Evolutionary conservation across 768 basidiomycete species (phyloP), one percentile per base, ranked within the genome.

Genomic region (Pleurotus salmoneostramineus): DNA sequence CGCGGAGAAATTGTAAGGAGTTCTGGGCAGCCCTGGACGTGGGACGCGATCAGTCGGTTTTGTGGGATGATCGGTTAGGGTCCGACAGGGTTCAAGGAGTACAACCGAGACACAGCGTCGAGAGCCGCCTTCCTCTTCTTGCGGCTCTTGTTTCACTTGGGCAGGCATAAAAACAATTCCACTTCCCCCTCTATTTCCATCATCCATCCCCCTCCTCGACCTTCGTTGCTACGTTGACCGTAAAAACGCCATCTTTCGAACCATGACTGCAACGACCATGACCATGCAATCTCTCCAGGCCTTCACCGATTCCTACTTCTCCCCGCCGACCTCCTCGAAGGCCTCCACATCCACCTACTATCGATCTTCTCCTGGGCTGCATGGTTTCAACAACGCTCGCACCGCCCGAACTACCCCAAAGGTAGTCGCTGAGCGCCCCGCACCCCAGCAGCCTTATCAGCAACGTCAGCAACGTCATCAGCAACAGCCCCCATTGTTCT

Each of bases 251-350:
- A 4, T 1, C 27, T 42, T 42, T 6, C 14, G n/a, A 14, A 42
- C 52, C 15, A 54, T 54, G 52, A 31, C 50, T n/a, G 37, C 37
- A 33, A 34, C 31, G 33, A 17, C 37, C 35, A 33, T 34, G 33
- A 34, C 50, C 5, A 10, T n/a, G 14, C 51, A 54, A 54, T 54
- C 51, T 14, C 51, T 54, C n/a, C 51, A 54, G 37, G 37, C 51
- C 4, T 54, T 54, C 37, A 54, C 51, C 12, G 51, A 43, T 27
- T 43, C 51, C 7, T 54, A 54, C 37, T 54, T 54, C 21, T 54
- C 51, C 12, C 51, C 52, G 33, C 48, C 48, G 2, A 12, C 48
- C 17, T 49, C 48, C 27, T 49, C 48, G 17, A 45, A 45, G 15
- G 15, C 44, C n/a, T 32, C 48, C 33, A 15, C 15, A 17, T 34